Conservation (phyloP, 2,329 filamentous ascomycete genomes). For the Tolypocladium tropicale region DNA sequence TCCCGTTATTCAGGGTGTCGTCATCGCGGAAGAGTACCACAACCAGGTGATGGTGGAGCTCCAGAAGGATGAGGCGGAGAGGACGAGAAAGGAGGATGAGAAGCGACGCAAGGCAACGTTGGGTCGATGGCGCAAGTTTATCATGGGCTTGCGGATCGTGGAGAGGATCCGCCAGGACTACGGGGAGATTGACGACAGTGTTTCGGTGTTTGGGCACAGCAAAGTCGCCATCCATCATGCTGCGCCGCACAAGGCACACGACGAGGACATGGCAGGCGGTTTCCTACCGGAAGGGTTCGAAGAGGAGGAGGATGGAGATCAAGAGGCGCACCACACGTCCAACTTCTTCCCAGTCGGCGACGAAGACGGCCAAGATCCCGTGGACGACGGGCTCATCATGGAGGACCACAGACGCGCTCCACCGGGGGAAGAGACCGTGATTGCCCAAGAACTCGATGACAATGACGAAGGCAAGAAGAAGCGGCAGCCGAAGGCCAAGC, state of each 20-base stretch:
- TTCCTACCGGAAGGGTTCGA: slow-evolving; percentile 50
- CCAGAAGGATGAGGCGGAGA: slow-evolving; percentile 65
- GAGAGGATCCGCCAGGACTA: slow-evolving; percentile 70
- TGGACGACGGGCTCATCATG: slow-evolving; percentile 22
- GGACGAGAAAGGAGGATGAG: slow-evolving; percentile 67
- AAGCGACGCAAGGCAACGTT: slow-evolving; percentile 69
- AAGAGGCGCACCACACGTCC: slow-evolving; percentile 22
- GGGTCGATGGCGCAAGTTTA: slow-evolving; percentile 73
- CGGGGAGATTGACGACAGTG: slow-evolving; percentile 45
- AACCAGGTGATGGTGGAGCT: slow-evolving; percentile 68
- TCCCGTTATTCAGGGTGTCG: slow-evolving; percentile 81
- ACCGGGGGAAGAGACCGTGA: neutral
- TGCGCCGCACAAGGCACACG: slow-evolving; percentile 16
- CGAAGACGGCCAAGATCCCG: slow-evolving; percentile 27
- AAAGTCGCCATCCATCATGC: slow-evolving; percentile 7
- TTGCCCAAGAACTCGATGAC: neutral
- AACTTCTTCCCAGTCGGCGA: slow-evolving; percentile 38
- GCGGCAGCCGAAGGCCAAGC: neutral
- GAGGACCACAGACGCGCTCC: slow-evolving; percentile 12
- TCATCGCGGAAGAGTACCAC: slow-evolving; percentile 73
- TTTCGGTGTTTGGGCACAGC: slow-evolving; percentile 46
- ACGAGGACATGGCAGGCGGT: slow-evolving; percentile 48
- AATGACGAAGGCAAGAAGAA: neutral
- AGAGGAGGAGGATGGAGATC: slow-evolving; percentile 30
- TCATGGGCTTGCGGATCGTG: slow-evolving; percentile 76